Percentiles rank a stretch among this genome's conserved stretches.
phyloP scores from a whole-genome alignment of 805 yeast genomes.

The Ogataea henricii region DNA sequence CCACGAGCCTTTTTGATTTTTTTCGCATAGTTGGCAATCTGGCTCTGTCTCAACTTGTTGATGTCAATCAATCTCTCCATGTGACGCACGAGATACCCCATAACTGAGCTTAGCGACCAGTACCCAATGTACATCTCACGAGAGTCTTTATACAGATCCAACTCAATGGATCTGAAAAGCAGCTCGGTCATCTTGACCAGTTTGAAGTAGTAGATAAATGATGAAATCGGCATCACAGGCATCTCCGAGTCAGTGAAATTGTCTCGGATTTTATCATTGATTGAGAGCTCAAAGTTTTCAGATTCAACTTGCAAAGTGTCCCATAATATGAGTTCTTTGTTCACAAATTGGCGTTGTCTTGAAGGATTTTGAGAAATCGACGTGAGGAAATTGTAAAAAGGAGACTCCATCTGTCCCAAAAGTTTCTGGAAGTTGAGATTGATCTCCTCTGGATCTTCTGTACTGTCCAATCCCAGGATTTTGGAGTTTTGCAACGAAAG shows the following conservation, averaged over 20 bases:
- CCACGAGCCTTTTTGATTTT: conserved; percentile 30
- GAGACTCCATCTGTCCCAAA: conserved; percentile 49
- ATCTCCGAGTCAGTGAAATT: conserved; percentile 36
- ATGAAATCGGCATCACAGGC: conserved; percentile 64
- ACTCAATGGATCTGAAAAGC: conserved; percentile 72
- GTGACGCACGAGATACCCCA: conserved; percentile 27
- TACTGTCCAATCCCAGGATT: conserved; percentile 14
- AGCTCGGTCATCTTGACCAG: conserved; percentile 70
- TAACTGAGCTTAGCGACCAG: conserved; percentile 59
- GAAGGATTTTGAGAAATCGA: conserved; percentile 67
- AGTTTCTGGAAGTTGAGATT: conserved; percentile 30
- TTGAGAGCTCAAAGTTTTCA: conserved; percentile 60
- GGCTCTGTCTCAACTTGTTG: conserved; percentile 23
- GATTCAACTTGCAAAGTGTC: conserved; percentile 79
- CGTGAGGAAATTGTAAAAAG: conserved; percentile 46
- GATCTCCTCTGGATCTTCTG: conserved; percentile 21
- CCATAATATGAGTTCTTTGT: conserved; percentile 59
- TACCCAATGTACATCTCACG: conserved; percentile 70
- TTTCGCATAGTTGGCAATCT: conserved; percentile 23
- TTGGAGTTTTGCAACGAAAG: conserved; percentile 29
- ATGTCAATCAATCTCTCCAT: conserved; percentile 22
- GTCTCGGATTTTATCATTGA: conserved; percentile 33
- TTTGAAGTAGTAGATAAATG: conserved; percentile 70
- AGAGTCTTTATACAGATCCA: conserved; percentile 62
- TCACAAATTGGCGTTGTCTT: conserved; percentile 75